Percentiles rank a stretch among this genome's conserved stretches.
These are phyloP conservation scores for Madurella fahalii DNA, from an alignment of 2,329 filamentous ascomycete species.

Conservation along the genomic window DNA sequence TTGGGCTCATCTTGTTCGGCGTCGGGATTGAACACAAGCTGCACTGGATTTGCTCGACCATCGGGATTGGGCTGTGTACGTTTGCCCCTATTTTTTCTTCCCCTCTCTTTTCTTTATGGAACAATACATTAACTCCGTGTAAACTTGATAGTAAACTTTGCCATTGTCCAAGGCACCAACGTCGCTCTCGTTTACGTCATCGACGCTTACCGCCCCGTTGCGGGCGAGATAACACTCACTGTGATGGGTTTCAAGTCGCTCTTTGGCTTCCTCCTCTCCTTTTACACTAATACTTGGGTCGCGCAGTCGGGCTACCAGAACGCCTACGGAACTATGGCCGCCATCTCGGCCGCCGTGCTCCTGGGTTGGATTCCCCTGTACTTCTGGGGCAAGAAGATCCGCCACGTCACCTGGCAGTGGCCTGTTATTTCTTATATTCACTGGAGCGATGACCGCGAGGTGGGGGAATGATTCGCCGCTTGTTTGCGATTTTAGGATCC, in stretches of 20 bases:
- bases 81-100: conserved; percentile 10
- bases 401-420: conserved; percentile 48
- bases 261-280: conserved; percentile 56
- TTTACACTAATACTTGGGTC: conserved; percentile 59
- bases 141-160: conserved; percentile 46
- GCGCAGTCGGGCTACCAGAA: conserved; percentile 44
- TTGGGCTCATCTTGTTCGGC: conserved; percentile 44
- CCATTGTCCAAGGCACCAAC: conserved; percentile 53
- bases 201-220: conserved; percentile 54
- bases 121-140: neutral
- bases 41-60: conserved; percentile 54
- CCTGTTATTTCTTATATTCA: conserved; percentile 41
- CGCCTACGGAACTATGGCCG: conserved; percentile 56
- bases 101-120: conserved; percentile 4
- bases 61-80: conserved; percentile 51
- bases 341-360: conserved; percentile 45
- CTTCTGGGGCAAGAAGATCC: conserved; percentile 47
- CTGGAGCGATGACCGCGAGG: conserved; percentile 52
- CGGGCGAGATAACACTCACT: conserved; percentile 52
- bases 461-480: conserved; percentile 42
- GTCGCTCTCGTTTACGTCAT: conserved; percentile 55
- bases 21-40: conserved; percentile 43
- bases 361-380: conserved; percentile 48
- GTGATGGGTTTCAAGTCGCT: conserved; percentile 53
- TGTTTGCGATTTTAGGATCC: too few relatives aligned